Base-by-base conservation (phyloP, 1,284 basidiomycete genomes). In the Athelia sp. region DNA sequence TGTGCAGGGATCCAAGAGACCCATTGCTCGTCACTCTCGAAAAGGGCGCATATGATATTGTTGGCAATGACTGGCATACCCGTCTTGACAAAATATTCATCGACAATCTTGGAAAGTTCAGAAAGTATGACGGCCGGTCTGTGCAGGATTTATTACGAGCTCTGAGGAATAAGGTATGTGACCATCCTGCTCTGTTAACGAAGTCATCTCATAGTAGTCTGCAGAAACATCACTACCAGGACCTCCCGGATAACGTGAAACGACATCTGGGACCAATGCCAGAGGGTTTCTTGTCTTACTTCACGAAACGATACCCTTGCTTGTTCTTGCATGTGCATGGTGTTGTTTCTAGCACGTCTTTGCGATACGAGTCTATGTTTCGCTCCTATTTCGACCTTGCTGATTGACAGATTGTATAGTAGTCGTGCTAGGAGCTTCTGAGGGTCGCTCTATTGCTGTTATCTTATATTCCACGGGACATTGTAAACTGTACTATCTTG, bases 191-290 rank as follows among this genome's bases (percentile, higher is more conserved):
- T 14, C 50, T 9, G 21, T 42, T 40, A 18, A 40, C n/a, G n/a
- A 29, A 17, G 35, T 19, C 31, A 50, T 47, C 42, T 62, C n/a
- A 55, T 35, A 14, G 18, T 42, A 42, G 21, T 46, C 46, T 14
- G 42, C 61, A 95, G 93, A 98, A 96, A 88, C 90, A 99, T 59
- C 96, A 99, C 65, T 98, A 97, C 63, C 96, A 98, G 70, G 93
- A 96, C 65, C 72, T 98, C 18, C 94, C 94, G 2, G 90, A 93
- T 49, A 84, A 87, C 52, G 88, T 94, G 36, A 93, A 93, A 64
- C 81, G 87, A 50, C 84, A 90, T 64, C 75, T 98, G 13, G 95
- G 95, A 8, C 73, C 87, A 3, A 84, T 98, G 74, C 96, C 97
- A 0, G 87, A 90, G 54, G 95, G 95, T 11, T 99, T 93, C 73